Base-by-base conservation (phyloP, 2,329 filamentous ascomycete species). In the Zalaria obscura region DNA sequence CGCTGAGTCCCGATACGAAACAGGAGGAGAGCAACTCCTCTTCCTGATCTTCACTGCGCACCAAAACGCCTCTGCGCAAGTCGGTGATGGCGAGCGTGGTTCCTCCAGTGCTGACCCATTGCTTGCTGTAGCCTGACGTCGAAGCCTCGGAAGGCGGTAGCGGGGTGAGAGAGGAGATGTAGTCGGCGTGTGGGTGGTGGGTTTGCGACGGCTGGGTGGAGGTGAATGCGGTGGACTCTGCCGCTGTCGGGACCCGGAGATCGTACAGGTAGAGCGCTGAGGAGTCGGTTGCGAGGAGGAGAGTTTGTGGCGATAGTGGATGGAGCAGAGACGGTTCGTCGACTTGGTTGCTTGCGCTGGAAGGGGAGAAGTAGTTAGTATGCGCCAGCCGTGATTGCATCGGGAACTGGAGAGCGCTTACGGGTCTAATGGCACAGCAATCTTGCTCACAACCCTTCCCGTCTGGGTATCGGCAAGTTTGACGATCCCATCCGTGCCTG, bases 61-160 rank as follows among this genome's bases (percentile, higher is more conserved):
- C 81, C 35, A 96, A 66, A 4, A 95, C 84, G 9, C 89, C 89
- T 38, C 84, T 73, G 25, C 89, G 77, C 36, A 95, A 68, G 58
- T 98, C 91, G 0, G 87, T 93, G 32, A 95, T 80, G 1, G 87
- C 85, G 18, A 98, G 67, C 0, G 89, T 96, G 2, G 85, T 89
- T 36, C 87, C 88, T 29, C 91, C 91, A 0, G 88, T 95, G 32
- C 83, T 91, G 40, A 95, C 75, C 83, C 87, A 98, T 64, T 96
- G 89, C 63, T 94, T 94, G 53, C 84, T 78, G 58, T 84, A 89
- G 4, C 88, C 88, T 11, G 82, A 89, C 0, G 86, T 94, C 59
- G 83, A 91, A 42, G 82, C 76, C 27, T 79, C 73, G 2, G 82
- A 80, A 0, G 88, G 74, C 0, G 88, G 87, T 0, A 98, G 73